Percentiles rank a stretch among this genome's conserved stretches.
These are phyloP conservation scores for Daldinia eschscholtzii DNA, from an alignment of 2,329 filamentous ascomycete species.

Conservation along the genomic window DNA sequence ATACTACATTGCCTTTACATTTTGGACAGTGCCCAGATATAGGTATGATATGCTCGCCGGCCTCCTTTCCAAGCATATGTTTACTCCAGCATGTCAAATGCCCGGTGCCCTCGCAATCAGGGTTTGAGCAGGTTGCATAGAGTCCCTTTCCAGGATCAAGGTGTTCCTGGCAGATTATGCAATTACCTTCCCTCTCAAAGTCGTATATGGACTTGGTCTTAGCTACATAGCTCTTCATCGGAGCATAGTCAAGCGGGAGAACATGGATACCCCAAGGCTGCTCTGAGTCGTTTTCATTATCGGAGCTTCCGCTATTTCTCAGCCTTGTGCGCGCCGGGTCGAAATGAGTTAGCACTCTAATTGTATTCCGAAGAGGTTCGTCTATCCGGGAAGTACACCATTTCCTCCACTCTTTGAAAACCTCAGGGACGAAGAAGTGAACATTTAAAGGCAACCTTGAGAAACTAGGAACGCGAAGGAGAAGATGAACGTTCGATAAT, in stretches of 20 bases:
- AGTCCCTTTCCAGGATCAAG: constrained; percentile 64
- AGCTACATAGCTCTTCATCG: constrained; percentile 65
- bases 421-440: constrained; percentile 81
- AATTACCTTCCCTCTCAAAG: constrained; percentile 68
- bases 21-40: constrained; percentile 76
- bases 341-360: constrained; percentile 71
- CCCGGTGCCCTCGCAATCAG: constrained; percentile 67
- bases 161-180: constrained; percentile 64
- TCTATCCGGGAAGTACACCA: constrained; percentile 66
- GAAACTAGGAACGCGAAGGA: constrained; percentile 85
- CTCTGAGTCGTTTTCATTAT: constrained; percentile 21
- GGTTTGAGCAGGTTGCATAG: constrained; percentile 68
- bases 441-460: constrained; percentile 83
- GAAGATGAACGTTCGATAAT: constrained; percentile 82
- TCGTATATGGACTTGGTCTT: constrained; percentile 67
- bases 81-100: constrained; percentile 72
- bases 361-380: constrained; percentile 60
- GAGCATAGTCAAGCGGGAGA: constrained; percentile 67
- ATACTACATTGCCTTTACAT: constrained; percentile 73
- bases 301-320: background rate
- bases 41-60: constrained; percentile 69
- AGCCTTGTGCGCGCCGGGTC: constrained; percentile 42
- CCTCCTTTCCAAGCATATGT: constrained; percentile 60
- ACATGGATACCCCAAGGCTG: constrained; percentile 64
- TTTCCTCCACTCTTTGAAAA: constrained; percentile 75